Percentiles rank a stretch among this genome's conserved stretches.
These are phyloP conservation scores for Xylaria multiplex DNA, from an alignment of 2,329 filamentous ascomycete genomes.

Conservation along the genomic window DNA sequence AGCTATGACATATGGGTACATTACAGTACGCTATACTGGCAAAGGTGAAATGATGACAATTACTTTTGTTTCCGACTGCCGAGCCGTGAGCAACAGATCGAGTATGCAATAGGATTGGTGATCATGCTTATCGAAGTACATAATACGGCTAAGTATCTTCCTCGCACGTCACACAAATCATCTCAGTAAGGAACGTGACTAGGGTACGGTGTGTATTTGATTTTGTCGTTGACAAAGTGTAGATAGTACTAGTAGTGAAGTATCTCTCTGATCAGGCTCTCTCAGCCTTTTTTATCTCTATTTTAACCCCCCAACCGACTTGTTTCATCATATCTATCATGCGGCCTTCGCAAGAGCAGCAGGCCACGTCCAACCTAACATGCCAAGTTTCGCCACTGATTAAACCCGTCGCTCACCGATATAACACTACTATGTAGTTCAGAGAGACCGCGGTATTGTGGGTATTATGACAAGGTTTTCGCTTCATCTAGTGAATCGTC, in stretches of 20 bases:
- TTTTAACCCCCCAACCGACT: background rate
- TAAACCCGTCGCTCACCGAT: conserved; percentile 22
- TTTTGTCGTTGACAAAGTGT: conserved; percentile 9
- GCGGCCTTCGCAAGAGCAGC: background rate
- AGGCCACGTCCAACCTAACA: background rate
- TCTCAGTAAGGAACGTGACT: background rate
- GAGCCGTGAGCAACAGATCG: conserved; percentile 14
- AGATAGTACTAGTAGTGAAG: background rate
- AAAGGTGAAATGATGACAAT: conserved; percentile 30
- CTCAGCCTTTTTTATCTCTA: conserved; percentile 16
- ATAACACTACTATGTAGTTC: background rate
- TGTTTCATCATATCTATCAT: conserved; percentile 20
- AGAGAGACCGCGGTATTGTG: conserved; percentile 4
- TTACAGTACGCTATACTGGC: no score
- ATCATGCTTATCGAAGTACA: conserved; percentile 17
- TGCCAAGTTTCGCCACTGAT: background rate
- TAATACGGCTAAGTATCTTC: background rate
- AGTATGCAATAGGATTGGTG: conserved; percentile 19
- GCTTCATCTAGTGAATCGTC: conserved; percentile 7
- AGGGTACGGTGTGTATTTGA: conserved; percentile 27
- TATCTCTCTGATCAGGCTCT: conserved; percentile 25
- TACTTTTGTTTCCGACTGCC: conserved; percentile 29
- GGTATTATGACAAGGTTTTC: conserved; percentile 11
- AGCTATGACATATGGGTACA: background rate
- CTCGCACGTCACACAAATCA: conserved; percentile 12